Evolutionary conservation across 2,329 filamentous ascomycete genomes (phyloP), one percentile per base, ranked within the genome.

Genomic region (Ascochyta lentis): DNA sequence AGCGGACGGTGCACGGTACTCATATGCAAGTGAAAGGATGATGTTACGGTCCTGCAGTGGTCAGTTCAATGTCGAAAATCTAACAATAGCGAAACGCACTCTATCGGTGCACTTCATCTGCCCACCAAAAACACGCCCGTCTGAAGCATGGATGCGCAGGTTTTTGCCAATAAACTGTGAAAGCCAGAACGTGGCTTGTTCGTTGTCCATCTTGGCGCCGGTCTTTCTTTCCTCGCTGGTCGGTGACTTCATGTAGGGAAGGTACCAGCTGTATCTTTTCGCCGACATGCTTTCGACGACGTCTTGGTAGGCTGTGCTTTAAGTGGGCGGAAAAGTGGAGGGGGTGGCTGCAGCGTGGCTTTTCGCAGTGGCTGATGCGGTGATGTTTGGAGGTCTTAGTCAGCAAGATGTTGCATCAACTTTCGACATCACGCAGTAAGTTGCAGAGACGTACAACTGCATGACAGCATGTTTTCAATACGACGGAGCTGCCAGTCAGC

Each of bases 61-160:
- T 46, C 26, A 56, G 53, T 59, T 27, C 26, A 16, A 24, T 6
- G 35, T 4, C n/a, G 1, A 8, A 27, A 6, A 10, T 23, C 34
- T 19, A 22, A 38, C 9, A 33, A 19, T 24, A 27, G 29, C 16
- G 19, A 35, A 24, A 81, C 84, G 46, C 79, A 96, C 92, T 56
- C 89, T 87, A 80, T 99, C 95, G 27, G 93, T 97, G 80, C 95
- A 99, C 77, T 96, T 97, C 78, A 99, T 90, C 61, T 87, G 84
- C 19, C 95, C 95, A 51, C 92, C 86, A 76, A 98, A 99, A 74
- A 96, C 87, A 57, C 95, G 90, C 15, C 86, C 86, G 73, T 98
- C 94, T 4, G 87, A 90, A 13, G 89, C 91, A 66, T 90, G 85
- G 50, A 98, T 80, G 54, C 92, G 88, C 31, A 98, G 79, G 35